These are phyloP conservation scores for Yamadazyma nakazawae DNA, from an alignment of 805 yeast genomes.

Conservation along the genomic window DNA sequence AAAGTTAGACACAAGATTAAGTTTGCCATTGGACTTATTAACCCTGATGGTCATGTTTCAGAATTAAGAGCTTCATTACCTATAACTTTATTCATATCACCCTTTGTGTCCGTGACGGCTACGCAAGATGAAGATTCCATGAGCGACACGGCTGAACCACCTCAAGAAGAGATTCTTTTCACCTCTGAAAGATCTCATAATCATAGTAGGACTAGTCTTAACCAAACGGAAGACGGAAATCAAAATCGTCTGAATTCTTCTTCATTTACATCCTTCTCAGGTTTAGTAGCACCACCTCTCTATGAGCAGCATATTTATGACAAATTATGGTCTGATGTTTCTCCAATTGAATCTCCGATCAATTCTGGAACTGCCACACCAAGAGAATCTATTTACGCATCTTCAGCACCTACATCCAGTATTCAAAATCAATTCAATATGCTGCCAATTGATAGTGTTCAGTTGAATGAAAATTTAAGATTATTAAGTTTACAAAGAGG, in stretches of 20 bases:
- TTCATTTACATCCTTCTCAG: slow-evolving; percentile 32
- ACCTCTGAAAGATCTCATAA: slow-evolving; percentile 16
- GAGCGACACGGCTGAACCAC: slow-evolving; percentile 1
- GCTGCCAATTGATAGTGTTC: slow-evolving; percentile 37
- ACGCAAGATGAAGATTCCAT: slow-evolving; percentile 14
- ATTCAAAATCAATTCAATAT: slow-evolving; percentile 17
- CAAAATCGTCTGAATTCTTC: slow-evolving; percentile 20
- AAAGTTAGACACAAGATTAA: slow-evolving; percentile 88
- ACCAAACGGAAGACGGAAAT: slow-evolving; percentile 15
- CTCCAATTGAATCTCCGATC: slow-evolving; percentile 47
- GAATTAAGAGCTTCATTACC: slow-evolving; percentile 92
- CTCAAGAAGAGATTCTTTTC: slow-evolving; percentile 30
- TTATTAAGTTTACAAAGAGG: slow-evolving; percentile 50
- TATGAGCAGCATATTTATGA: slow-evolving; percentile 82
- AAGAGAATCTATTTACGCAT: slow-evolving; percentile 9
- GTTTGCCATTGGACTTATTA: slow-evolving; percentile 71
- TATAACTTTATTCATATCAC: slow-evolving; percentile 67
- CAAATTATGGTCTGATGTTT: slow-evolving; percentile 66
- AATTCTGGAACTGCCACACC: slow-evolving; percentile 43
- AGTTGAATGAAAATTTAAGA: slow-evolving; percentile 51
- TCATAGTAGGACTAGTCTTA: slow-evolving; percentile 21
- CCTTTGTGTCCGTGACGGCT: slow-evolving; percentile 74
- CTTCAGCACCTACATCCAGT: neutral
- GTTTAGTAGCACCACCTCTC: slow-evolving; percentile 76
- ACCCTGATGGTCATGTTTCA: slow-evolving; percentile 90